Conservation (phyloP, 805 yeast species). For the Wickerhamomyces tratensis region DNA sequence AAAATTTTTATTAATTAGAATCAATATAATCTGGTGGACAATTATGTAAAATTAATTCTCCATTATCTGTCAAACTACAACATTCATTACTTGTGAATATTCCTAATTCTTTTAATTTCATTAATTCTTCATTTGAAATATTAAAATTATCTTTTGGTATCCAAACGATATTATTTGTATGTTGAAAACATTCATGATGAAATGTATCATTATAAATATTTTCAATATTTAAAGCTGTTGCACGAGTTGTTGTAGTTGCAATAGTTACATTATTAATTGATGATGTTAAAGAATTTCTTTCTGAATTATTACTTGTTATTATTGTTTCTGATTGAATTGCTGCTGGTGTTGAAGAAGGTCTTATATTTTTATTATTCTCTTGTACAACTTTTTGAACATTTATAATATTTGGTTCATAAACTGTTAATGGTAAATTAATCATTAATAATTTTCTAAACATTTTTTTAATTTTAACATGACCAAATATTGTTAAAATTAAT, state of each 20-base stretch:
- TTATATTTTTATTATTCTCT: no score
- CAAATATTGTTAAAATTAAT: conserved; percentile 43
- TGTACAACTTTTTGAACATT: neutral
- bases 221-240: neutral
- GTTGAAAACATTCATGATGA: conserved; percentile 16
- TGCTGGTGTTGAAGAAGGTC: no score
- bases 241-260: neutral
- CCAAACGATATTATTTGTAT: conserved; percentile 12
- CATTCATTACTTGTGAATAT: conserved; percentile 12
- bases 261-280: no score
- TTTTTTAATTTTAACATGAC: conserved; percentile 42
- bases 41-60: conserved; percentile 11
- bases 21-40: conserved; percentile 15
- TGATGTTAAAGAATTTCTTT: neutral
- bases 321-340: no score
- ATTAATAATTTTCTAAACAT: conserved; percentile 26
- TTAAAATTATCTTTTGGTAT: conserved; percentile 13
- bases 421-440: conserved; percentile 26
- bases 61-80: conserved; percentile 11
- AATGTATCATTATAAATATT: conserved; percentile 13
- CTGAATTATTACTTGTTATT: no score
- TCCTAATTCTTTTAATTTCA: conserved; percentile 12
- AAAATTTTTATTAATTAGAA: neutral
- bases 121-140: conserved; percentile 6
- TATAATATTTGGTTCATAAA: neutral